These are phyloP conservation scores for Solanum paucissectum DNA, from an alignment of 257 asterid genomes.

Conservation along the genomic window DNA sequence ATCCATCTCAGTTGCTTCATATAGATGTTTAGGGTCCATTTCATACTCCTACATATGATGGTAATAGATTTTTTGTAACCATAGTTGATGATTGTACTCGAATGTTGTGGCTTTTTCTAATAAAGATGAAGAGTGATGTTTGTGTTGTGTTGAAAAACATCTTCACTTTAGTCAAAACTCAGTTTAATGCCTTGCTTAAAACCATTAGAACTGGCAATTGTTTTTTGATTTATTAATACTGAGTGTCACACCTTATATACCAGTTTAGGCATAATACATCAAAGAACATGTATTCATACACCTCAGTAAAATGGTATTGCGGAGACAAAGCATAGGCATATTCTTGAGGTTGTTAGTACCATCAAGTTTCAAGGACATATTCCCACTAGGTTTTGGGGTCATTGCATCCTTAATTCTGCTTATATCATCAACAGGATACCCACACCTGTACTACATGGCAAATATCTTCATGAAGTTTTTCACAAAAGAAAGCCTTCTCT, in stretches of 20 bases:
- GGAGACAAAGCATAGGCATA: neutral
- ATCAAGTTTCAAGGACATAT: neutral
- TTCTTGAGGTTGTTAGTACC: neutral
- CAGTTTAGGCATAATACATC: neutral
- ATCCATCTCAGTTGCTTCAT: neutral
- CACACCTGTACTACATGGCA: neutral
- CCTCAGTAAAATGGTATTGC: neutral
- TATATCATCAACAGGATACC: neutral
- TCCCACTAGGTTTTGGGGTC: neutral
- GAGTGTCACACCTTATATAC: neutral
- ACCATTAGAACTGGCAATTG: neutral
- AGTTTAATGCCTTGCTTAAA: too few relatives aligned
- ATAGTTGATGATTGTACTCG: neutral
- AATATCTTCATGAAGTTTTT: neutral
- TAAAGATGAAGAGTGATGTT: neutral
- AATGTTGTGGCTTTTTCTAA: too few relatives aligned
- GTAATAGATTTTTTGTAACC: neutral
- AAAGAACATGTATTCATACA: neutral
- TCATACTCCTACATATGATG: neutral
- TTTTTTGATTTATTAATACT: too few relatives aligned
- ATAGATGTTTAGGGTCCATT: neutral
- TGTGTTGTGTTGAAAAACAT: neutral
- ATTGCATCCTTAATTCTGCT: neutral
- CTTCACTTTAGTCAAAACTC: neutral
- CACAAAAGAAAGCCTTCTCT: neutral